Base-by-base conservation (phyloP, 495 filamentous ascomycete species). In the Neurospora sp. region DNA sequence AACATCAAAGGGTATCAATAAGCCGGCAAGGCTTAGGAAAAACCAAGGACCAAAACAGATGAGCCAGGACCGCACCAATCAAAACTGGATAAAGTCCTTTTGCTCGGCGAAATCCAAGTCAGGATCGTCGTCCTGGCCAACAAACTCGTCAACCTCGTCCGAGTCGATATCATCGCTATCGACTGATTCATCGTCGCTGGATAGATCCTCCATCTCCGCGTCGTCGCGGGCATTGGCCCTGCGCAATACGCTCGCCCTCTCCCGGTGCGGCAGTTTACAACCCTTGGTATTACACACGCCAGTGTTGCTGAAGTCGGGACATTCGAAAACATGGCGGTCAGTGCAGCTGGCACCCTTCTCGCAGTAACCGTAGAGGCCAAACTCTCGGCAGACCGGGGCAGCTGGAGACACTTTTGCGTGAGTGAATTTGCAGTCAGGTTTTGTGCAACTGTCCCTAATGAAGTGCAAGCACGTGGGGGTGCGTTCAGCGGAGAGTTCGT, bases 231-330 rank as follows among this genome's bases (percentile, higher is more conserved):
- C 78, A 69, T 75, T 74, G 37, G 81, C 82, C 73, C 78, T 85
- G 71, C 86, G 87, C 71, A 88, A 84, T 76, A 87, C 83, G 84
- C 87, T 88, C 72, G 96, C 96, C 82, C 93, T 90, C 82, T 96
- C 92, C 76, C 95, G 88, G 81, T 99, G 96, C 38, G 89, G 92
- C 73, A 98, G 85, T 77, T 89, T 90, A 85, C 96, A 99, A 41
- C 89, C 90, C 81, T 91, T 91, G 78, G 89, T 90, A 77, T 89
- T 90, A 88, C 96, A 99, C 42, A 86, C 82, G 73, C 94, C 95
- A 69, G 87, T 91, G 83, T 97, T 97, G 85, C 92, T 92, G 85
- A 96, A 97, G 79, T 98, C 93, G 65, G 96, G 96, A 78, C 96
- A 99, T 80, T 98, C 96, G 76, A 84, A 85, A 71, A 93, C 90